phyloP scores from a whole-genome alignment of 2,329 filamentous ascomycete species.

The Fusarium sublunatum region DNA sequence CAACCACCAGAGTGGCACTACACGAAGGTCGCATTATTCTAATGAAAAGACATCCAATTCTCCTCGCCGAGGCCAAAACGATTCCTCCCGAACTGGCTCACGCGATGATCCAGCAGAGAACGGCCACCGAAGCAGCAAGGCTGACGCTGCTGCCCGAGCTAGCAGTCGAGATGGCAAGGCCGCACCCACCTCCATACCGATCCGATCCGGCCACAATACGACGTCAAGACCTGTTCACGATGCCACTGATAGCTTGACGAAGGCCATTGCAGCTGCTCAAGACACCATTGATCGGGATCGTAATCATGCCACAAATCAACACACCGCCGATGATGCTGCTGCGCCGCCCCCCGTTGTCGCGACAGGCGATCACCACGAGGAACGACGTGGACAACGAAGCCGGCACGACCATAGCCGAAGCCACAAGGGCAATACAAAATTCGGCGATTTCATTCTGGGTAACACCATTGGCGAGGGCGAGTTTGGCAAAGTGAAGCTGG shows the following conservation, averaged over 20 bases:
- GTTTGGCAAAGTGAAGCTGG: slow-evolving; percentile 98
- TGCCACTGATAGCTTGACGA: slow-evolving; percentile 81
- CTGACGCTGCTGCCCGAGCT: slow-evolving; percentile 55
- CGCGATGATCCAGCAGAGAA: slow-evolving; percentile 50
- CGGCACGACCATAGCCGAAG: slow-evolving; percentile 66
- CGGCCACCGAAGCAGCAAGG: slow-evolving; percentile 48
- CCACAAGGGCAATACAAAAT: slow-evolving; percentile 79
- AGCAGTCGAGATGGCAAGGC: slow-evolving; percentile 56
- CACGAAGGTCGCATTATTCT: slow-evolving; percentile 59
- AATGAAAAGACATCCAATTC: slow-evolving; percentile 59
- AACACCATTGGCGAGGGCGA: slow-evolving; percentile 97
- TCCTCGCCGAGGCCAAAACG: slow-evolving; percentile 54
- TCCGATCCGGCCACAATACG: slow-evolving; percentile 60
- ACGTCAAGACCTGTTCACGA: slow-evolving; percentile 72
- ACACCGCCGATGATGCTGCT: slow-evolving; percentile 54
- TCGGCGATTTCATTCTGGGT: slow-evolving; percentile 94
- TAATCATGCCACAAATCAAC: slow-evolving; percentile 42
- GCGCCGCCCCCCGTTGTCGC: slow-evolving; percentile 59
- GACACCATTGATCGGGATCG: slow-evolving; percentile 47
- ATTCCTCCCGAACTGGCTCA: slow-evolving; percentile 52
- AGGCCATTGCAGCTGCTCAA: slow-evolving; percentile 65
- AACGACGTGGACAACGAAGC: slow-evolving; percentile 63
- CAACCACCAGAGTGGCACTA: slow-evolving; percentile 60
- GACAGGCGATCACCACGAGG: slow-evolving; percentile 58
- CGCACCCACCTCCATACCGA: slow-evolving; percentile 56